Percentiles rank a stretch among this genome's conserved stretches.
Evolutionary conservation across 495 filamentous ascomycete genomes (phyloP).

Genomic region (Daldinia concentrica): DNA sequence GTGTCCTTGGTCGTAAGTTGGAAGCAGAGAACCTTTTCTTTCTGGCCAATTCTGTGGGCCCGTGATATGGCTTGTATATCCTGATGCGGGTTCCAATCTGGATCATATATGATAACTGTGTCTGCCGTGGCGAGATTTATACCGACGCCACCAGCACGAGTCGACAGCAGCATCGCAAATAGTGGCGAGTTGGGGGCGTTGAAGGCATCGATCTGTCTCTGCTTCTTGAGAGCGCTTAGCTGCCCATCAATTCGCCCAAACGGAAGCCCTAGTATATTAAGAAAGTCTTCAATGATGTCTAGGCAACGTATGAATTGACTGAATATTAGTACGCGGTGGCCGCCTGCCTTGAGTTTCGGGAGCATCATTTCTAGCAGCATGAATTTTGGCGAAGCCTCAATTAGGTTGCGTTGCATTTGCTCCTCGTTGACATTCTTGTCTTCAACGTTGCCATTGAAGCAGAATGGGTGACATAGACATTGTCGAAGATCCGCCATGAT

Average conservation of each 20-base stretch:
- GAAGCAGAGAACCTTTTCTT: constrained; percentile 94
- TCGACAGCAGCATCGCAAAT: constrained; percentile 92
- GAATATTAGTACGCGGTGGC: constrained; percentile 93
- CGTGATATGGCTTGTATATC: constrained; percentile 95
- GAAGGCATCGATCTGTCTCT: constrained; percentile 91
- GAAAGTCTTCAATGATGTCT: constrained; percentile 90
- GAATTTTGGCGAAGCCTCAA: constrained; percentile 93
- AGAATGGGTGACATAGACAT: constrained; percentile 93
- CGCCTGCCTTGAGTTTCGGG: constrained; percentile 86
- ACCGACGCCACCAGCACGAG: constrained; percentile 92
- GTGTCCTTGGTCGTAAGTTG: constrained; percentile 89
- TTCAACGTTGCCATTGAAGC: constrained; percentile 89
- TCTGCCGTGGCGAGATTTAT: constrained; percentile 98
- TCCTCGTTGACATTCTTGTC: constrained; percentile 67
- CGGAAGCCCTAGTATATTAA: constrained; percentile 71
- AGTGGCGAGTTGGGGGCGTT: constrained; percentile 83
- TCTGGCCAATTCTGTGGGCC: constrained; percentile 94
- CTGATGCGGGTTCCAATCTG: constrained; percentile 98
- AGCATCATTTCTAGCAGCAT: constrained; percentile 87
- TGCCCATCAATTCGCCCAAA: constrained; percentile 88
- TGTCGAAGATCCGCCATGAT: constrained; percentile 96
- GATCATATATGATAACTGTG: constrained; percentile 97
- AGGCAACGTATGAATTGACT: constrained; percentile 93
- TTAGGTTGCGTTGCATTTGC: constrained; percentile 75
- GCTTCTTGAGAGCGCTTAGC: constrained; percentile 82